Percentiles rank a stretch among this genome's conserved stretches.
These are phyloP conservation scores for Pseudogymnoascus sp. DNA, from an alignment of 2,329 filamentous ascomycete species.

Conservation along the genomic window DNA sequence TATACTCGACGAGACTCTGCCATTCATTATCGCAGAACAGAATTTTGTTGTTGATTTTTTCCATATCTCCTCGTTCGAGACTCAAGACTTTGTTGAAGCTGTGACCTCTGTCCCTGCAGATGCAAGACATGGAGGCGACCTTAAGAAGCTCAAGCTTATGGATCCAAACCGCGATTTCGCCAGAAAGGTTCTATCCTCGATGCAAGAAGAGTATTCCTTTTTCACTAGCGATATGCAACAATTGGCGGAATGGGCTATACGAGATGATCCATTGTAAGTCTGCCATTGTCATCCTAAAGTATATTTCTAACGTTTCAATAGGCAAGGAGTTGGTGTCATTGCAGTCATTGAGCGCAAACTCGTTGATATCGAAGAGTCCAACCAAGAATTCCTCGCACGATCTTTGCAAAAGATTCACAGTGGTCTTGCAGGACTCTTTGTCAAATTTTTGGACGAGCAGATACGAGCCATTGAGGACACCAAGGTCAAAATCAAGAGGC, in stretches of 20 bases:
- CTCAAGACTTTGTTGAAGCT: conserved; percentile 74
- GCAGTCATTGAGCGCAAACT: conserved; percentile 73
- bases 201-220: conserved; percentile 83
- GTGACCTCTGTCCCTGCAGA: conserved; percentile 60
- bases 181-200: conserved; percentile 73
- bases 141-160: conserved; percentile 68
- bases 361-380: conserved; percentile 74
- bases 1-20: conserved; percentile 72
- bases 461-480: conserved; percentile 94
- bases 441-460: conserved; percentile 87
- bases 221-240: conserved; percentile 70
- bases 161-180: conserved; percentile 84
- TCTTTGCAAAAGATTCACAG: conserved; percentile 73
- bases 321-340: conserved; percentile 83
- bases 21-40: conserved; percentile 83
- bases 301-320: conserved; percentile 30
- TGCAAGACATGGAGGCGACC: conserved; percentile 62
- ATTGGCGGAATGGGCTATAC: conserved; percentile 76
- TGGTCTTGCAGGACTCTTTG: conserved; percentile 67
- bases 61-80: conserved; percentile 80
- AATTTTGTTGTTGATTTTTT: conserved; percentile 98
- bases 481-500: conserved; percentile 98
- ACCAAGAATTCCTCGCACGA: conserved; percentile 82
- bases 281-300: background rate
- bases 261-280: conserved; percentile 71